A percentile compares a stretch with the other conserved stretches of the same genome.
Evolutionary conservation across 2,329 filamentous ascomycete species (phyloP).

Genomic region (Magnaporthiopsis rhizophila): DNA sequence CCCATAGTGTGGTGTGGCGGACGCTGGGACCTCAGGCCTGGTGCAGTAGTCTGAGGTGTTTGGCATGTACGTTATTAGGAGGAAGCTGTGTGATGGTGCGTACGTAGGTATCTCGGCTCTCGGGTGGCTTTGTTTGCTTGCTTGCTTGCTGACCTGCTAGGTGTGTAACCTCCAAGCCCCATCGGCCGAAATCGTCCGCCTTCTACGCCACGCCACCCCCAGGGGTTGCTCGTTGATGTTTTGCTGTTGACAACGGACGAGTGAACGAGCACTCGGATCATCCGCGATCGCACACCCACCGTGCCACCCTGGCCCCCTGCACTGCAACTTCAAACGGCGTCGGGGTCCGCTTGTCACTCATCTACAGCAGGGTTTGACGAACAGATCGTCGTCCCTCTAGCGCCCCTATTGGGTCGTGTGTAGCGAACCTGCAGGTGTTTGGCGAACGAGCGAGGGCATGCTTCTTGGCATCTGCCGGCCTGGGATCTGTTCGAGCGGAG

Average conservation of each 20-base stretch:
- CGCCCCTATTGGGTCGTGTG: neutral
- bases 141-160: neutral
- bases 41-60: neutral
- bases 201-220: no score
- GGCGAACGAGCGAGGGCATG: neutral
- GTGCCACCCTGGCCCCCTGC: neutral
- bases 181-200: neutral
- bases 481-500: neutral
- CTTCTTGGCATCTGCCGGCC: neutral
- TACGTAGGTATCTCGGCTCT: neutral
- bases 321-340: neutral
- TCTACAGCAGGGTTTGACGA: neutral
- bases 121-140: neutral
- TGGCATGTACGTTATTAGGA: neutral
- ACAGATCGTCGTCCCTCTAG: neutral
- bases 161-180: neutral
- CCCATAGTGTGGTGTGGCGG: slow-evolving; percentile 6
- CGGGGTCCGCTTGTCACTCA: neutral
- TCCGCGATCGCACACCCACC: no score
- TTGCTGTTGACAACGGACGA: no score
- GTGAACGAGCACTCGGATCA: no score
- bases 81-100: neutral
- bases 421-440: neutral
- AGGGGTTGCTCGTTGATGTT: no score
- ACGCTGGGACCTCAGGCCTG: slow-evolving; percentile 8